Base-by-base conservation (phyloP, 257 asterid species). In the Scutellaria baicalensis region DNA sequence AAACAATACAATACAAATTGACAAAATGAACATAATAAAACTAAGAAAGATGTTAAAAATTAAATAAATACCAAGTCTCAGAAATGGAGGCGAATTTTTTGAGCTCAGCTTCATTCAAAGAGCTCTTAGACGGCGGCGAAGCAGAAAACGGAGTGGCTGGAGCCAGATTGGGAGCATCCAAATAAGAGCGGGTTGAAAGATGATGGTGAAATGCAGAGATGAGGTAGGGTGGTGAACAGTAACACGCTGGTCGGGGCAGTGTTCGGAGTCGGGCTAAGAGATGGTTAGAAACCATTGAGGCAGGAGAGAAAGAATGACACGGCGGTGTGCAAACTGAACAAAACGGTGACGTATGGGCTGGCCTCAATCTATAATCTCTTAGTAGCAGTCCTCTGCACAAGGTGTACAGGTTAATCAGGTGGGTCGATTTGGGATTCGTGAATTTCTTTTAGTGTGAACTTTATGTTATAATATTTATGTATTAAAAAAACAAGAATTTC, bases 21-120 rank as follows among this genome's bases (percentile, higher is more conserved):
- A 27, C 4, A 50, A 16, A 40, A 51, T 21, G 38, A 13, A 14
- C 66, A 66, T n/a, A 36, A 55, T n/a, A 60, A 33, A 44, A 27
- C 17, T 16, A 6, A 16, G 23, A 23, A 23, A 43, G 12, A 11
- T 2, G 51, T 13, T 0, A 33, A 52, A 70, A 42, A 66, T 40
- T 14, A 8, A 8, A 39, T 17, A 45, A 31, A 21, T 78, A 92
- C 98, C 98, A 93, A 57, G 97, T 85, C 49, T 88, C 92, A 2
- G 96, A 72, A 49, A 88, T 81, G 71, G 89, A 83, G 7, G 96
- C 78, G 77, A 88, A 90, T 72, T 93, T 93, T 18, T 67, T 77
- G 18, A 90, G 85, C 81, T 93, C 98, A 6, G 61, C 42, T 78
- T 85, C 81, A 80, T 88, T 90, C 71, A 90, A 72, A 18, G 98